Base-by-base conservation (phyloP, 208 protist genomes). In the Acanthamoeba lenticulata region DNA sequence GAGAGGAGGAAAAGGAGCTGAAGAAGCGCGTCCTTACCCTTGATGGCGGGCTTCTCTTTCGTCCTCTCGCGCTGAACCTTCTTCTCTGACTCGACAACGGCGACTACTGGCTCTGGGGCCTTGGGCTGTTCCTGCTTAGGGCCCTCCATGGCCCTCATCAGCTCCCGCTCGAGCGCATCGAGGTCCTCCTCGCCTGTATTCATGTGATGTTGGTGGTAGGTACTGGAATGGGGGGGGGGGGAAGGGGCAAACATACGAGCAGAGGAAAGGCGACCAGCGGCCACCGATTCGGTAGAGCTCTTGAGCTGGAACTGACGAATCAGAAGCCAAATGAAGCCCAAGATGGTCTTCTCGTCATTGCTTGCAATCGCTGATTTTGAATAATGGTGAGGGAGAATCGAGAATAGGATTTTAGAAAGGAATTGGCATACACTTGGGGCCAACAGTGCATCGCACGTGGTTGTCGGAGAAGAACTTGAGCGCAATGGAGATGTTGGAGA, bases 291-390 rank as follows among this genome's bases (percentile, higher is more conserved):
- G 74, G 74, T 57, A 21, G 74, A 40, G 44, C 74, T 85, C 44
- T 85, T 85, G 42, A 93, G 67, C 42, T 93, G 89, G 89, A 93
- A 93, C 47, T 81, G 57, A 29, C 57, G 89, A 47, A 93, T 93
- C n/a, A 93, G 67, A 7, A 83, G 65, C 89, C 89, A 93, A 29
- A 93, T 57, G 67, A 93, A 93, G 27, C 89, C 65, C 17, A 93
- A 62, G 40, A 81, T 93, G 24, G 65, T 81, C 62, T 81, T 74
- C 44, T 55, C 65, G 89, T 93, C 65, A 21, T 60, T 93, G 42
- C 89, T 93, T 1, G 49, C 89, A 81, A 93, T 81, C 3, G 57
- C 89, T 93, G 62, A n/a, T n/a, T n/a, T 74, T 57, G 17, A 62
- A 40, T 29, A n/a, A 27, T 0, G 21, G n/a, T 47, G 4, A 93